Evolutionary conservation across 805 yeast genomes (phyloP).

Genomic region (Metschnikowia drakensbergensis): DNA sequence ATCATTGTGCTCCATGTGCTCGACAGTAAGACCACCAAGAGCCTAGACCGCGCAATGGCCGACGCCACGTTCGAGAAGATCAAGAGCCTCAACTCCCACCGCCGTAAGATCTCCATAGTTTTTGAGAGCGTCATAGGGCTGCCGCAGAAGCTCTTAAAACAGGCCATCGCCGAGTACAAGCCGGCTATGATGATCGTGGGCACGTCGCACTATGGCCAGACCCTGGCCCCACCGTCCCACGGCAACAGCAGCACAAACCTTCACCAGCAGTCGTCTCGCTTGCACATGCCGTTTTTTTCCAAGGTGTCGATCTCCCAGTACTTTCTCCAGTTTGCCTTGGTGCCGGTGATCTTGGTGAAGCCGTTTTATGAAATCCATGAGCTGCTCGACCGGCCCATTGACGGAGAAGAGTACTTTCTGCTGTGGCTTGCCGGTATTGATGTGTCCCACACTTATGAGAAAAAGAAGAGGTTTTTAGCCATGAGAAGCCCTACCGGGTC

Average conservation of each 20-base stretch:
- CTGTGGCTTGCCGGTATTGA: slow-evolving; percentile 32
- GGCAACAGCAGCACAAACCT: slow-evolving; percentile 4
- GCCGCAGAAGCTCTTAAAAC: slow-evolving; percentile 36
- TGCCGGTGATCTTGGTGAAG: slow-evolving; percentile 43
- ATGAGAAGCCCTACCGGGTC: slow-evolving; percentile 15
- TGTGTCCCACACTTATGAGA: slow-evolving; percentile 15
- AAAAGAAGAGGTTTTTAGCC: slow-evolving; percentile 15
- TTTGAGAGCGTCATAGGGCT: slow-evolving; percentile 41
- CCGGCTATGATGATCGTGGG: slow-evolving; percentile 47
- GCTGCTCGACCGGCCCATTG: slow-evolving; percentile 29
- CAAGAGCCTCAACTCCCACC: slow-evolving; percentile 33
- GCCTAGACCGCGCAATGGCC: slow-evolving; percentile 30
- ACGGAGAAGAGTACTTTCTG: slow-evolving; percentile 32
- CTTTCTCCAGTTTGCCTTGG: slow-evolving; percentile 41
- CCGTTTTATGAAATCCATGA: slow-evolving; percentile 35
- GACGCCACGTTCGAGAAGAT: slow-evolving; percentile 27
- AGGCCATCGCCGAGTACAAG: slow-evolving; percentile 39
- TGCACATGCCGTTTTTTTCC: slow-evolving; percentile 27
- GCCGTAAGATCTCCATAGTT: slow-evolving; percentile 36
- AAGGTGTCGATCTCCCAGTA: slow-evolving; percentile 37
- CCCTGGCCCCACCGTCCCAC: slow-evolving; percentile 5
- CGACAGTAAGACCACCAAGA: slow-evolving; percentile 29
- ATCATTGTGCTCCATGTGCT: slow-evolving; percentile 39
- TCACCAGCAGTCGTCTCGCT: slow-evolving; percentile 1
- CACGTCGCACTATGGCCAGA: slow-evolving; percentile 29